phyloP scores from a whole-genome alignment of 192 early-diverging fungal genomes.

The Entomortierella beljakovae region DNA sequence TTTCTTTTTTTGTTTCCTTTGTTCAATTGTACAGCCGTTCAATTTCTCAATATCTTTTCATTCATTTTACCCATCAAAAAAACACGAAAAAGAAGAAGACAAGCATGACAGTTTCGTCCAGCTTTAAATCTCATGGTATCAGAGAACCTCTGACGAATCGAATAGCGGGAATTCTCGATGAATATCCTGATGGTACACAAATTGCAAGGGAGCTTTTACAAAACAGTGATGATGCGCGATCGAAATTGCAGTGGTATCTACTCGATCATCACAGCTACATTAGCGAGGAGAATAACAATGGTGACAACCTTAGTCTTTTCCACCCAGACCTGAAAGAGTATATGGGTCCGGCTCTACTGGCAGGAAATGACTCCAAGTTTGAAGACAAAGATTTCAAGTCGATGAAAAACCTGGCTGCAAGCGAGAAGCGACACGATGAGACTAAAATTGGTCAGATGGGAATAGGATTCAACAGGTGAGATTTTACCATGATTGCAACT shows the following conservation, averaged over 20 bases:
- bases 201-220: slow-evolving; percentile 51
- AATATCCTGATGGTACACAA: slow-evolving; percentile 59
- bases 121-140: slow-evolving; percentile 14
- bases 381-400: slow-evolving; percentile 33
- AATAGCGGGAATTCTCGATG: slow-evolving; percentile 50
- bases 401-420: slow-evolving; percentile 17
- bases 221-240: slow-evolving; percentile 43
- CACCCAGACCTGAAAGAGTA: slow-evolving; percentile 19
- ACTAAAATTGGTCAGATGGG: slow-evolving; percentile 53
- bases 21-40: no score
- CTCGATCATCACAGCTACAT: slow-evolving; percentile 46
- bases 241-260: slow-evolving; percentile 40
- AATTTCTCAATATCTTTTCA: no score
- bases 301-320: slow-evolving; percentile 4
- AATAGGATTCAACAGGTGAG: slow-evolving; percentile 51
- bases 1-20: no score
- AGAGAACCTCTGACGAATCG: slow-evolving; percentile 40
- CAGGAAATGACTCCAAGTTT: slow-evolving; percentile 37
- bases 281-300: no score
- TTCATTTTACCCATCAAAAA: background rate
- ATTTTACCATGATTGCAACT: background rate
- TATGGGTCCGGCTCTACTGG: slow-evolving; percentile 43
- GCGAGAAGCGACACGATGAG: slow-evolving; percentile 24
- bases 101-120: background rate
- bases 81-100: background rate